Percentiles rank a stretch among this genome's conserved stretches.
These are phyloP conservation scores for Leptographium wingfieldii DNA, from an alignment of 2,329 filamentous ascomycete genomes.

Conservation along the genomic window DNA sequence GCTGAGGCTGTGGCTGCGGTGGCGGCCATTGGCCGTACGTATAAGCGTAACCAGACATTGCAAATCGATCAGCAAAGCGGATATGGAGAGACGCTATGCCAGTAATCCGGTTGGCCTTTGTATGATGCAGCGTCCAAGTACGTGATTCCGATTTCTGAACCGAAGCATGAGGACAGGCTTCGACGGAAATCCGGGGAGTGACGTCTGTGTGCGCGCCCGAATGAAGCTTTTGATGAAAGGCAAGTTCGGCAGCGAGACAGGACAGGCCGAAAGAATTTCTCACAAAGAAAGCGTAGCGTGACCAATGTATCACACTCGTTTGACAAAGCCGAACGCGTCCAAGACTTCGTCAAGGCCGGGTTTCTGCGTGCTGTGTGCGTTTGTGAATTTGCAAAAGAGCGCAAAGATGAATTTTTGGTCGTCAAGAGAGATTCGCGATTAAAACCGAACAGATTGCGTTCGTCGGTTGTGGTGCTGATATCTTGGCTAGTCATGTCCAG, in stretches of 20 bases:
- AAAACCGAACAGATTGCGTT: not conserved
- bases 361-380: not conserved
- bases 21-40: slow-evolving; percentile 18
- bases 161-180: not conserved
- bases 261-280: not conserved
- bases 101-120: not conserved
- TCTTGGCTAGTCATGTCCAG: not conserved
- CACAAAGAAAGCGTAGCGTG: not conserved
- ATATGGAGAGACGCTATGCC: not conserved
- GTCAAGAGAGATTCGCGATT: not conserved
- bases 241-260: not conserved
- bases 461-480: not conserved
- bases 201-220: not conserved
- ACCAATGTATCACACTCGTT: not conserved
- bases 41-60: slow-evolving; percentile 28
- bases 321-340: not conserved
- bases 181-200: not conserved
- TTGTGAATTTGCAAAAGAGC: too few species aligned
- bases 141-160: not conserved
- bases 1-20: slow-evolving; percentile 1
- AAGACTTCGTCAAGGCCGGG: not conserved
- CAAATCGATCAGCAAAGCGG: not conserved
- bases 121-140: not conserved
- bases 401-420: not conserved
- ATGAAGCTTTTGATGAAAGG: not conserved